Percentiles rank a stretch among this genome's conserved stretches.
phyloP scores from a whole-genome alignment of 371 early-diverging fungal genomes.

The Mortierella sp. region DNA sequence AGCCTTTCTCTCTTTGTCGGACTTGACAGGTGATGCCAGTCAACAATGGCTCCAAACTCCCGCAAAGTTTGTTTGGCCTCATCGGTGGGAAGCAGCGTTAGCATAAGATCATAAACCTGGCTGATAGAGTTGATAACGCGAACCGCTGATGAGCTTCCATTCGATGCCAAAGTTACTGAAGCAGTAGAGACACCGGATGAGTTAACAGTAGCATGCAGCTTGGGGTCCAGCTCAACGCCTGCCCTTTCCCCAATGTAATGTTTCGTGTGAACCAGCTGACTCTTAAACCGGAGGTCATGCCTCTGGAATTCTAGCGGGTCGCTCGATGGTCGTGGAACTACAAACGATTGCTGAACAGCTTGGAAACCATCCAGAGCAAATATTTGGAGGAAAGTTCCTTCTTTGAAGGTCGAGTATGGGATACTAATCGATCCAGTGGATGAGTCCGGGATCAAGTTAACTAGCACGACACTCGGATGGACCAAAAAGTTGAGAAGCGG shows the following conservation, averaged over 20 bases:
- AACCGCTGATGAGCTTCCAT: constrained; percentile 34
- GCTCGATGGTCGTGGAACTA: constrained; percentile 11
- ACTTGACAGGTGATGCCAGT: constrained; percentile 32
- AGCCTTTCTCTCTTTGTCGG: constrained; percentile 59
- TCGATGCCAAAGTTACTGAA: constrained; percentile 35
- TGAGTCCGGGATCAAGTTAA: constrained; percentile 34
- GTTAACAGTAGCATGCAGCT: not conserved
- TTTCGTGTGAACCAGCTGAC: constrained; percentile 26
- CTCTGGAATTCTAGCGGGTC: constrained; percentile 48
- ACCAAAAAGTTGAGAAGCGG: constrained; percentile 44
- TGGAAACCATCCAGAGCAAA: constrained; percentile 39
- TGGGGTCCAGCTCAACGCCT: constrained; percentile 40
- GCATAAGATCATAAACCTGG: constrained; percentile 48
- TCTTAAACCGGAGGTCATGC: constrained; percentile 56
- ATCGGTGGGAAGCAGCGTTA: constrained; percentile 29
- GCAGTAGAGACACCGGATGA: not conserved
- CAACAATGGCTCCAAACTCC: constrained; percentile 36
- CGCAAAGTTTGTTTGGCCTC: constrained; percentile 21
- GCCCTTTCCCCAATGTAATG: constrained; percentile 48
- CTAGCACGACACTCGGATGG: constrained; percentile 31
- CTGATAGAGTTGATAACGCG: constrained; percentile 46
- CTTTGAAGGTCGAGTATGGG: constrained; percentile 32
- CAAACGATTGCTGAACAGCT: constrained; percentile 27
- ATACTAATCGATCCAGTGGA: constrained; percentile 29
- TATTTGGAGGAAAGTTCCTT: constrained; percentile 33